These are phyloP conservation scores for Mycena maculata DNA, from an alignment of 768 basidiomycete genomes.

Conservation along the genomic window DNA sequence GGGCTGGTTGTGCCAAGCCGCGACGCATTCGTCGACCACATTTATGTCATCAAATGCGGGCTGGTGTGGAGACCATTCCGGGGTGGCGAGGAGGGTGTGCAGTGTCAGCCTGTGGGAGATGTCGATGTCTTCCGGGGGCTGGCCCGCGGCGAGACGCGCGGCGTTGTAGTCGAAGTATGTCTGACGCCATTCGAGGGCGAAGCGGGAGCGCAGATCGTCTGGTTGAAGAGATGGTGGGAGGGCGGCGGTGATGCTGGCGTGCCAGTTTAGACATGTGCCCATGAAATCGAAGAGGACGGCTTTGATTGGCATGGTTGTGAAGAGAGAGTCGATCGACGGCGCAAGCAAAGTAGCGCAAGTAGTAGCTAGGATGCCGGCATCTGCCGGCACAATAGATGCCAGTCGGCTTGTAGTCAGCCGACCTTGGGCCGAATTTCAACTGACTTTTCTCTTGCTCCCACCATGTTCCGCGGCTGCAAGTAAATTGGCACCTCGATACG, in stretches of 20 bases:
- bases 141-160: not conserved
- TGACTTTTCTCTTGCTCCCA: too few species aligned
- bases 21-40: not conserved
- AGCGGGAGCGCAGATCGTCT: not conserved
- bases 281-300: conserved; percentile 25
- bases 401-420: too few species aligned
- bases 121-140: conserved; percentile 22
- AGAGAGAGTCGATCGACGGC: too few species aligned
- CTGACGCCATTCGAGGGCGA: conserved; percentile 27
- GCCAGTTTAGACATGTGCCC: conserved; percentile 26
- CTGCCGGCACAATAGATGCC: too few species aligned
- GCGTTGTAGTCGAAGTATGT: conserved; percentile 22
- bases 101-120: conserved; percentile 6
- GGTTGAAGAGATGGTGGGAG: conserved; percentile 1
- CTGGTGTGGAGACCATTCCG: conserved; percentile 1
- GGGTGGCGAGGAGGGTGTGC: conserved; percentile 2
- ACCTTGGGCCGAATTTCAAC: too few species aligned
- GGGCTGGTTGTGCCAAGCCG: conserved; percentile 8
- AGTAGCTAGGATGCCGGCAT: too few species aligned
- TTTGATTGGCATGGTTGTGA: conserved; percentile 1
- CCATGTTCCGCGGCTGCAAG: too few species aligned
- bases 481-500: too few species aligned
- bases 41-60: conserved; percentile 1
- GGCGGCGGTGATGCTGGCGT: conserved; percentile 10
- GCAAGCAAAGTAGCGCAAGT: too few species aligned